Base-by-base conservation (phyloP, 495 filamentous ascomycete species). In the Talaromyces thailandensis region DNA sequence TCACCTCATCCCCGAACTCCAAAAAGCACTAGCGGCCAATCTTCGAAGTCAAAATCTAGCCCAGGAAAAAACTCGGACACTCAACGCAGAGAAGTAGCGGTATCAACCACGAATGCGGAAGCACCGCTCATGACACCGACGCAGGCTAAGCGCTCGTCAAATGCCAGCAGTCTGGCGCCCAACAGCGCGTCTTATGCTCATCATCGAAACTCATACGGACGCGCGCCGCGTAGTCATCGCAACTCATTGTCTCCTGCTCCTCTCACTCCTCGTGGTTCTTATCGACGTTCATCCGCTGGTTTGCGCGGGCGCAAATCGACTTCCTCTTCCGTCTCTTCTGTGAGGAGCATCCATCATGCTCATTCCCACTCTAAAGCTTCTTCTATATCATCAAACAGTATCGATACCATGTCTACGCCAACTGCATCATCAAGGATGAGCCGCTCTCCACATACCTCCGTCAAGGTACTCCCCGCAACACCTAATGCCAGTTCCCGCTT, bases 241-340 rank as follows among this genome's bases (percentile, higher is more conserved):
- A 88, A 90, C 65, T 98, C 94, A 3, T 76, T 95, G 12, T 98
- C 95, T 0, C 94, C 94, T 2, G 86, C 87, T 8, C 94, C 95
- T 0, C 74, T 97, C 50, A 98, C 93, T 4, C 92, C 94, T 2
- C 86, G 90, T 37, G 88, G 89, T 24, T 92, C 90, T 2, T 88
- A 93, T 65, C 84, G 93, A 31, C 89, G 89, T 24, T 79, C 83
- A 50, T 86, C 86, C 7, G 84, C 82, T 24, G 91, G 89, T 48
- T 81, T 98, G 21, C 86, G 93, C 45, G 95, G 94, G 31, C 84
- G 94, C 63, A 98, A 96, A 71, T 97, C 93, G 2, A 98, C 94
- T 3, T 97, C 93, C 5, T 96, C 92, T 2, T 98, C 94, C 9
- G 85, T 98, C 23, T 96, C 91, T 16, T 96, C 92, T 0, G 87